Evolutionary conservation across 2,329 filamentous ascomycete genomes (phyloP), one percentile per base, ranked within the genome.

Genomic region (Sarocladium kiliense): DNA sequence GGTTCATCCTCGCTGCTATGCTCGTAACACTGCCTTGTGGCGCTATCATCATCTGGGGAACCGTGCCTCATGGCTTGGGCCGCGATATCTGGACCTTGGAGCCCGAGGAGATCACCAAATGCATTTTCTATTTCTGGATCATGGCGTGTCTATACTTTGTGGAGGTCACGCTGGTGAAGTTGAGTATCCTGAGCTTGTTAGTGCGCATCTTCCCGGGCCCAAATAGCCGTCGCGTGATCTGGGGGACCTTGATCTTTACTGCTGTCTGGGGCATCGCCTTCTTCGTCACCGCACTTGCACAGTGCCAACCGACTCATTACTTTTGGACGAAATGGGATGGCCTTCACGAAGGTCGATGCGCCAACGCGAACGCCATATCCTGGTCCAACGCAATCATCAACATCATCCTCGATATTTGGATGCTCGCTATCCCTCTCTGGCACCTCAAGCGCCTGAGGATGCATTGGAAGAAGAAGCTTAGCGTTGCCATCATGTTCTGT

Each of bases 301-400:
- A 77, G 57, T 81, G 78, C 64, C 63, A 56, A 18, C 79, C 79
- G 0, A 66, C 81, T 26, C 63, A 61, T 9, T 74, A 69, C 56
- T 76, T 75, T 60, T 84, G 80, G 80, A 70, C 64, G 0, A 64
- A 64, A n/a, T 82, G 78, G 79, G 74, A 77, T 42, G 74, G 72
- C 2, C 60, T 72, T 56, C 68, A 73, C 41, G 30, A 64, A 2
- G 79, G 78, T 0, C 62, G 56, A 3, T 82, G 80, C 58, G 64
- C 76, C 11, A 68, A 76, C 50, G 63, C 73, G 49, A 78, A 76
- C 57, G 64, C 67, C 1, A 65, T 78, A 16, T 70, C 66, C 0
- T 81, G 76, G 75, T 66, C 73, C 3, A 74, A 77, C 30, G 78
- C 78, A 0, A 70, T 63, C 2, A 70, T 77, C 50, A 76, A 74